Evolutionary conservation across 2,329 filamentous ascomycete species (phyloP).

Genomic region (Verticillium longisporum): DNA sequence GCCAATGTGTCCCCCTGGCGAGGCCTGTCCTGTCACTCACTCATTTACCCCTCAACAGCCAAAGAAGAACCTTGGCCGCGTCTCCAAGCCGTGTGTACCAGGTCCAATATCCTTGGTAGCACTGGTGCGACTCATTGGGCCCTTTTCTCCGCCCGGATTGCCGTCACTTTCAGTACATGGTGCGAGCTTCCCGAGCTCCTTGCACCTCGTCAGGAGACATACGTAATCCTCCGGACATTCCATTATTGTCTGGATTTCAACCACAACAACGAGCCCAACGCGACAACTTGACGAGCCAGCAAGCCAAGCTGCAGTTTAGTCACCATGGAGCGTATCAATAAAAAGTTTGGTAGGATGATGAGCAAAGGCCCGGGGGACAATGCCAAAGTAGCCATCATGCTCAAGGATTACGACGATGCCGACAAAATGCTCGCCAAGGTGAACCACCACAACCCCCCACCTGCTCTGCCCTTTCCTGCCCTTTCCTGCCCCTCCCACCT

Average conservation of each 20-base stretch:
- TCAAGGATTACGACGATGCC: conserved; percentile 76
- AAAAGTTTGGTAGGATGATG: conserved; percentile 67
- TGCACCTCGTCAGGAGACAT: not conserved
- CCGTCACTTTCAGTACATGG: not conserved
- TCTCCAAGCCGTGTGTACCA: no score
- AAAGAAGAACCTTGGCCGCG: no score
- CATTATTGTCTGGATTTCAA: not conserved
- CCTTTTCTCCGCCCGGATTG: no score
- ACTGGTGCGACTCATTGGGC: no score
- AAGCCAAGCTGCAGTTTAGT: not conserved
- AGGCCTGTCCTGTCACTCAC: no score
- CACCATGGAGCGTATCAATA: conserved; percentile 65
- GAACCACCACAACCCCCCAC: conserved; percentile 16
- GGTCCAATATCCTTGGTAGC: no score
- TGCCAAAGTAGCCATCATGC: conserved; percentile 64
- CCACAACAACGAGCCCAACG: not conserved
- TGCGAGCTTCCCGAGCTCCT: not conserved
- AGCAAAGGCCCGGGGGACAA: conserved; percentile 65
- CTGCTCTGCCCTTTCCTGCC: conserved; percentile 5
- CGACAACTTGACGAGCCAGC: not conserved
- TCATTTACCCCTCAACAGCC: no score
- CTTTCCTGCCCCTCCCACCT: not conserved
- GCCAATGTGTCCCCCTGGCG: no score
- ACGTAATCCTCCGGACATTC: not conserved
- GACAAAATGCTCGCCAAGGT: conserved; percentile 70